phyloP scores from a whole-genome alignment of 495 filamentous ascomycete species.

The Trichoderma parareesei region DNA sequence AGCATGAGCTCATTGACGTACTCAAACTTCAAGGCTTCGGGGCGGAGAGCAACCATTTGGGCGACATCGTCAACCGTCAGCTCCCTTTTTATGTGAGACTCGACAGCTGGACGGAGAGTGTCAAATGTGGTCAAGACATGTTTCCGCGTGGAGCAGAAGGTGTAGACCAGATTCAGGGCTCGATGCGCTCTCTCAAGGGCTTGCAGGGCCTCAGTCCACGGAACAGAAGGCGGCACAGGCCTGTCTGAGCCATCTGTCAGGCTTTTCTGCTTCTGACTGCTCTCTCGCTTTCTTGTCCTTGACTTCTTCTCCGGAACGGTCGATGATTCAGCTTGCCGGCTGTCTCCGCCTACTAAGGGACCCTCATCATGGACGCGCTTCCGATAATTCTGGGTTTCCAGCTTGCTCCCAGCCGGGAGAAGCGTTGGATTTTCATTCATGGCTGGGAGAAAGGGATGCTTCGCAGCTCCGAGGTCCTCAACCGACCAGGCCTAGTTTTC shows the following conservation, averaged over 20 bases:
- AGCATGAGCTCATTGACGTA: constrained; percentile 80
- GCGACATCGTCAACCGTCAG: constrained; percentile 73
- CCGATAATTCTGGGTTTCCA: not conserved
- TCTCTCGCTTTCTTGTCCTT: not conserved
- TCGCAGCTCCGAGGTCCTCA: not conserved
- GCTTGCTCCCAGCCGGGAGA: not conserved
- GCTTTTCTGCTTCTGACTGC: not conserved
- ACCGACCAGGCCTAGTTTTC: not conserved
- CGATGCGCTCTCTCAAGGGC: constrained; percentile 67
- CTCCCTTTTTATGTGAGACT: constrained; percentile 66
- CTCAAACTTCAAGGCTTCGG: constrained; percentile 67
- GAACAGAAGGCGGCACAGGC: not conserved
- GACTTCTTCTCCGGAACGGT: not conserved
- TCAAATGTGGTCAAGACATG: constrained; percentile 87
- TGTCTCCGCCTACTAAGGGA: not conserved
- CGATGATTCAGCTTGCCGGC: not conserved
- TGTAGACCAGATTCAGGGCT: constrained; percentile 86
- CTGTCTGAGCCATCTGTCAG: not conserved
- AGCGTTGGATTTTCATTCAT: not conserved
- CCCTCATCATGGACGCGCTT: not conserved
- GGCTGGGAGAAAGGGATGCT: not conserved
- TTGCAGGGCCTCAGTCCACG: constrained; percentile 15
- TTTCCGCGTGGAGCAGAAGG: constrained; percentile 88
- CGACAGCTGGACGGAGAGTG: constrained; percentile 75
- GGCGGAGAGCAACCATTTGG: constrained; percentile 67